Base-by-base conservation (phyloP, 1,284 basidiomycete species). In the Rhodotorula sp. region DNA sequence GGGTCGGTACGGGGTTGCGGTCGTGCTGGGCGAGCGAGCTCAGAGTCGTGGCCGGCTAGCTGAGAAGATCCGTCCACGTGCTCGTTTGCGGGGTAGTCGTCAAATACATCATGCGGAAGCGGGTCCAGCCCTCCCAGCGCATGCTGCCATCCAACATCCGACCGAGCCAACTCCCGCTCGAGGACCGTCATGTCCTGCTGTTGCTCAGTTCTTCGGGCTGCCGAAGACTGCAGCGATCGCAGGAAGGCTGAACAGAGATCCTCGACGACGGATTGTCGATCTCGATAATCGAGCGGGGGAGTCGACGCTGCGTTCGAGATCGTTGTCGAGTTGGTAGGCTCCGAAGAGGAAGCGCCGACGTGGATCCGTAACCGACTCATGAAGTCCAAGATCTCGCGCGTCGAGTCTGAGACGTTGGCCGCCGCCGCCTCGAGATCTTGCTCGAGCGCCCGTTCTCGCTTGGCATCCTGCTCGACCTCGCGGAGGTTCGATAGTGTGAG, bases 231-330 rank as follows among this genome's bases (percentile, higher is more conserved):
- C 59, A 74, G 26, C 16, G 26, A 31, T 6, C 67, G 66, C 31
- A 74, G 56, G 26, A 72, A 23, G 7, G 57, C 26, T 7, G 67
- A 60, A 1, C 70, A 62, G 14, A 69, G 64, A 7, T 34, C 20
- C 26, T 74, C 73, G 58, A 74, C 43, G 16, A 65, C 0, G 23
- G 64, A 59, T n/a, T 74, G 73, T 3, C 70, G 69, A 29, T 74
- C 73, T 46, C 58, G 56, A 52, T 58, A 71, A 51, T 65, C 61
- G 47, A 51, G 16, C 14, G 64, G 49, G 7, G 58, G 18, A 29
- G 21, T 10, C 3, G 51, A n/a, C 48, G 34, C 18, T 10, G 29
- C 8, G 14, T 47, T 5, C 4, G 48, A 29, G 18, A 60, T 18
- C 8, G 20, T n/a, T 26, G 61, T 18, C 8, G 43, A 20, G 1